These are phyloP conservation scores for Crucibulum laeve DNA, from an alignment of 768 basidiomycete species.

Conservation along the genomic window DNA sequence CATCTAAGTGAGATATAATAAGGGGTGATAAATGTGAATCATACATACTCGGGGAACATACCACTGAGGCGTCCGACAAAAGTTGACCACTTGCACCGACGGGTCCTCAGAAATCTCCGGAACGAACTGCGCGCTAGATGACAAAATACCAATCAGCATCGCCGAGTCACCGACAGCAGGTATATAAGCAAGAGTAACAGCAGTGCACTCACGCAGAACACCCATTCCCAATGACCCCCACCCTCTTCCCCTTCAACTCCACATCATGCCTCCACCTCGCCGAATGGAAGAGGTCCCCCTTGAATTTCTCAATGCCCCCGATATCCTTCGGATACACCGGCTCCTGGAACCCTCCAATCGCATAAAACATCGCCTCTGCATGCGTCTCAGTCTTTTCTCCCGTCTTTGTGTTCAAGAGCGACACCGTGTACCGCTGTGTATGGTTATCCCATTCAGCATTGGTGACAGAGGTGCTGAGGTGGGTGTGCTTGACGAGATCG, in stretches of 20 bases:
- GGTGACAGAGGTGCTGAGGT: conserved; percentile 35
- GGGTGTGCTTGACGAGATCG: conserved; percentile 33
- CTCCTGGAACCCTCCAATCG: conserved; percentile 45
- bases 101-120: conserved; percentile 47
- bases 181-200: conserved; percentile 7
- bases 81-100: conserved; percentile 48
- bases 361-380: conserved; percentile 44
- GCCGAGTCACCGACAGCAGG: not conserved
- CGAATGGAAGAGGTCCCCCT: conserved; percentile 51
- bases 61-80: conserved; percentile 60
- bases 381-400: conserved; percentile 28
- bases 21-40: not conserved
- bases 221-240: conserved; percentile 63
- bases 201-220: conserved; percentile 45
- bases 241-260: conserved; percentile 42
- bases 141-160: conserved; percentile 5
- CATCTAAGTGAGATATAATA: not conserved
- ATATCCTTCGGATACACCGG: conserved; percentile 43
- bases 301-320: conserved; percentile 37
- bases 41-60: conserved; percentile 43
- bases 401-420: conserved; percentile 29
- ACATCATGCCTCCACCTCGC: conserved; percentile 53
- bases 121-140: conserved; percentile 53
- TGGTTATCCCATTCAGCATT: conserved; percentile 41
- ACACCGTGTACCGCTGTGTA: conserved; percentile 36